Conservation (phyloP, 768 basidiomycete species). For the Naganishia vaughanmartiniae region DNA sequence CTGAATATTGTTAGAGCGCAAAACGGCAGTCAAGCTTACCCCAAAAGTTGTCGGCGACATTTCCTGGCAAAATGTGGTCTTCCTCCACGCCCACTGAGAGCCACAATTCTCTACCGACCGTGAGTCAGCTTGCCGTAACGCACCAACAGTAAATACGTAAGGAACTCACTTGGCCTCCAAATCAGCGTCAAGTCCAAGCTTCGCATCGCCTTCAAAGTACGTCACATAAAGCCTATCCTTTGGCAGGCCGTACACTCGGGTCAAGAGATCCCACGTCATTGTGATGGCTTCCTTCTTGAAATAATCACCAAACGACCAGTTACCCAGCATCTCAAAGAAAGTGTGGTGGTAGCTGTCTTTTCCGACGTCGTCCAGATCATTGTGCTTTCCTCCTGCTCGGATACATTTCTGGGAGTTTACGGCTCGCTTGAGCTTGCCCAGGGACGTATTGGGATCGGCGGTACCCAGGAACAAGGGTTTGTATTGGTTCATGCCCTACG, state of each 20-base stretch:
- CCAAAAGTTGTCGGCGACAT: conserved; percentile 99
- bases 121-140: neutral
- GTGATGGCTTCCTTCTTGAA: conserved; percentile 96
- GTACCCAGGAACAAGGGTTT: conserved; percentile 97
- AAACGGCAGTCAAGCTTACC: conserved; percentile 45
- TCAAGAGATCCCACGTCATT: conserved; percentile 93
- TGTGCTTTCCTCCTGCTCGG: conserved; percentile 97
- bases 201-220: conserved; percentile 93
- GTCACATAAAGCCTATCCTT: conserved; percentile 92
- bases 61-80: conserved; percentile 86
- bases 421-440: conserved; percentile 85
- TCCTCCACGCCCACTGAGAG: conserved; percentile 80
- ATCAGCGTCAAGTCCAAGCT: conserved; percentile 80
- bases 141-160: neutral
- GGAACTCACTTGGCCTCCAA: conserved; percentile 67
- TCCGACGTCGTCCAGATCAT: conserved; percentile 97
- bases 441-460: conserved; percentile 88
- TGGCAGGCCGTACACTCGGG: conserved; percentile 79
- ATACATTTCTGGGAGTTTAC: conserved; percentile 98
- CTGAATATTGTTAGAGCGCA: conserved; percentile 8
- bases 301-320: conserved; percentile 99
- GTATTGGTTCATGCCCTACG: conserved; percentile 64
- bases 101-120: conserved; percentile 63
- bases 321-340: conserved; percentile 99
- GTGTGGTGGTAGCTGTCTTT: conserved; percentile 90